Evolutionary conservation across 257 asterid genomes (phyloP).

Genomic region (Fraxinus quadrangulata): DNA sequence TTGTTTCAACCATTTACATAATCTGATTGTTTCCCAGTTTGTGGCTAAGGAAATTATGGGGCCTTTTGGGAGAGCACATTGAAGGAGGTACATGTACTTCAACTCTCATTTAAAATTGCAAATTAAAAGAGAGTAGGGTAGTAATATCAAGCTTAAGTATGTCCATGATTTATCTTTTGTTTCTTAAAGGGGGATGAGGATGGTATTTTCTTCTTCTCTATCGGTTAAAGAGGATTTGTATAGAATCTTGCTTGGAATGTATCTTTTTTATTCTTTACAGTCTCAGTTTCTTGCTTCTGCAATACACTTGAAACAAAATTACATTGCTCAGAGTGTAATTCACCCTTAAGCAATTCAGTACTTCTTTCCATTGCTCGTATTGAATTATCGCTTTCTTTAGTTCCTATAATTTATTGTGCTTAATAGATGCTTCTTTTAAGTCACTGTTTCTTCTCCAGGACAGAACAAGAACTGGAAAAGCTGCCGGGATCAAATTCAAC

Average conservation of each 20-base stretch:
- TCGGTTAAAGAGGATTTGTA: background rate
- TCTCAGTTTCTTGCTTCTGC: constrained; percentile 3
- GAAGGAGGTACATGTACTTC: constrained; percentile 21
- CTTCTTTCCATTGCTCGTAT: no score
- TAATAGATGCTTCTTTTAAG: constrained; percentile 8
- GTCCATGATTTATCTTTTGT: constrained; percentile 12
- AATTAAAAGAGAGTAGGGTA: background rate
- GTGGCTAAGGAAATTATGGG: constrained; percentile 22
- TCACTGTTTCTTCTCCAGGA: constrained; percentile 11
- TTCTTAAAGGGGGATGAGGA: background rate
- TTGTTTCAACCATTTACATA: constrained; percentile 24
- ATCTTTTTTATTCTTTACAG: background rate
- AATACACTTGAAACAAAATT: background rate
- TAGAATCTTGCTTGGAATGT: background rate
- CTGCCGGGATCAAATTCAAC: constrained; percentile 10
- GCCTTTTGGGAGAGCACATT: constrained; percentile 12
- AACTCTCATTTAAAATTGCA: constrained; percentile 7
- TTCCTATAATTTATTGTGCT: background rate
- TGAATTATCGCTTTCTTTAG: background rate
- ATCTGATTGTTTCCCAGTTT: constrained; percentile 23
- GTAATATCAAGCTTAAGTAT: background rate
- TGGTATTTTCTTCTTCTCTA: constrained; percentile 6
- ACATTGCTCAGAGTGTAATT: background rate
- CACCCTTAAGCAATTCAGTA: no score
- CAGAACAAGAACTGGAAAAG: constrained; percentile 7